Base-by-base conservation (phyloP, 345 rosid genomes). In the Crucihimalaya himalaica region DNA sequence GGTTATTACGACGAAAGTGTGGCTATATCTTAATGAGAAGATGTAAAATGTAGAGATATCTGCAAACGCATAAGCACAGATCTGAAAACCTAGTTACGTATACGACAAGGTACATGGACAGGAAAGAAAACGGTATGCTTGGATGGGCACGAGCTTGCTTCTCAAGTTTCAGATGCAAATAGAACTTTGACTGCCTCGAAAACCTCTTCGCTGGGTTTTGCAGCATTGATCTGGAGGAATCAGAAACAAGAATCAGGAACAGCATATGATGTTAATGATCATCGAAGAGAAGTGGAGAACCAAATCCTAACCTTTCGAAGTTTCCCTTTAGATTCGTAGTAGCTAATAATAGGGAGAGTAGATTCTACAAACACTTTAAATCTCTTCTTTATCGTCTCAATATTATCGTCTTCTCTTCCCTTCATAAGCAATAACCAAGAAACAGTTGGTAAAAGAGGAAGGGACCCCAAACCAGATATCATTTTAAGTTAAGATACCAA, bases 341-440 rank as follows among this genome's bases (percentile, higher is more conserved):
- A 81, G 66, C 80, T 68, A 29, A 86, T 71, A 48, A 87, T 82
- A 34, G 88, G 93, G 45, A 87, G 78, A 10, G 84, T 86, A 59
- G 96, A 89, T 35, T 85, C 90, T 28, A 83, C 46, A 67, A 79
- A 87, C 62, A 86, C 91, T 70, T 78, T 84, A 47, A 84, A 83
- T 34, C 94, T 63, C 81, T 87, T 93, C 84, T 82, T 79, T 54
- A 87, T 70, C 2, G 86, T 86, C 66, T 87, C 93, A 55, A 82
- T 65, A 65, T 86, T 86, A 80, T 88, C 98, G 72, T 90, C 98
- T 37, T 72, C 86, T 80, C 98, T 85, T 76, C 91, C 95, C 96
- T 88, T 58, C 66, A 74, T 43, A 52, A 68, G 28, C 28, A 27
- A 27, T 27, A 11, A 10, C 20, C 75, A 62, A 70, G 67, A 39